Base-by-base conservation (phyloP, 2,329 filamentous ascomycete genomes). In the Corniculantispora saksenae region DNA sequence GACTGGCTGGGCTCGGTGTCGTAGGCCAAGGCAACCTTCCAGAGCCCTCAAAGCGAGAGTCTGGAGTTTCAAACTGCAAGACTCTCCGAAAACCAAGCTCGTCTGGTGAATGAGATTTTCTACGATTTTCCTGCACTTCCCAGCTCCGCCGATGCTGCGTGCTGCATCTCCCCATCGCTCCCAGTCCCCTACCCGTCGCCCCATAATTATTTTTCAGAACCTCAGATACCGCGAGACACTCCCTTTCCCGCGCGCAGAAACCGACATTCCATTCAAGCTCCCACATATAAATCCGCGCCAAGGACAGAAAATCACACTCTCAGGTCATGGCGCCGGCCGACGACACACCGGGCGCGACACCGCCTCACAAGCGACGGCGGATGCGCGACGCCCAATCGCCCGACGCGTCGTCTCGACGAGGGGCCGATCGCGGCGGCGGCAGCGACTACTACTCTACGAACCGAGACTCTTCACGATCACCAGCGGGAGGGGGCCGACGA, bases 351-450 rank as follows among this genome's bases (percentile, higher is more conserved):
- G 69, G 66, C n/a, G 65, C 67, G 25, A 70, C 72, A 27, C 72
- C 74, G 48, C 70, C 70, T 17, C 68, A 66, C 29, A 79, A 79
- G 68, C 72, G 77, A 57, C 75, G 72, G 55, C 77, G 72, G 67
- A 78, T 75, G 3, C 67, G 69, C 32, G 70, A 73, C 55, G 71
- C 70, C 43, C 73, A 74, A 13, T 72, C 72, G 1, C 67, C 67
- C 17, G 43, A 61, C 59, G 59, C 54, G 59, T 55, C 54, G 59
- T 55, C 63, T 9, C 54, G 53, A 45, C 48, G 60, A 53, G 40
- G 19, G 32, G 65, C 56, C 38, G 63, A 68, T 54, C 67, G 66
- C 59, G 60, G 67, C 12, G 63, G 55, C 58, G 69, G 66, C 64
- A 56, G 69, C 62, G 68, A 71, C 32, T 75, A 75, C 58, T 72